Evolutionary conservation across 2,329 filamentous ascomycete genomes (phyloP), one percentile per base, ranked within the genome.

Genomic region (Fusarium sp.): DNA sequence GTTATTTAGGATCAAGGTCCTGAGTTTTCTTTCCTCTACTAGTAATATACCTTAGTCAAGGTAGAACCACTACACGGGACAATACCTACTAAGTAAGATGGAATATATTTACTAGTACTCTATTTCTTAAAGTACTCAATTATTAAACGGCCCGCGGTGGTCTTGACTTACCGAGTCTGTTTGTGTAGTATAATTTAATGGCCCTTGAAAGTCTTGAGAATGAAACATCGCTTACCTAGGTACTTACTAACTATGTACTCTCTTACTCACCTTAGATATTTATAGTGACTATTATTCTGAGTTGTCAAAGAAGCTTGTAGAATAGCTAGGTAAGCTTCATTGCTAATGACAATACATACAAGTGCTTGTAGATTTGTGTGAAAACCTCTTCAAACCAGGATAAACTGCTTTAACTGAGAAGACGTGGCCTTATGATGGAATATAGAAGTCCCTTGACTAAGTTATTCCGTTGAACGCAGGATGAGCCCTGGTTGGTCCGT

Each of bases 121-220:
- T 7, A 1, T 2, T 11, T n/a, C 22, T 18, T 5, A 1, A 11
- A 14, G 1, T n/a, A 5, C n/a, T n/a, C n/a, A n/a, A n/a, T 20
- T 33, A 10, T 16, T 1, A 5, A n/a, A 28, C 20, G 13, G 22
- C 2, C 20, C 12, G n/a, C 9, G n/a, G 5, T 16, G 7, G 3
- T 13, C 16, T 33, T 26, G 2, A 26, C 30, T 28, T 33, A 8
- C 20, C 7, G 18, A 57, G 11, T 7, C 11, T 24, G 33, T 18
- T n/a, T 30, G 33, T 39, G 20, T 28, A 39, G 26, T 8, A 26
- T 26, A 14, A 28, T 53, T 24, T 2, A 38, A 39, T 4, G 7
- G 6, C 3, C 39, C 50, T 39, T n/a, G 20, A 54, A 22, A 6
- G 33, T 18, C 20, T 13, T n/a, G 20, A n/a, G 24, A 20, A 13